These are phyloP conservation scores for Strigomonas culicis DNA, from an alignment of 208 protist genomes.

Conservation along the genomic window DNA sequence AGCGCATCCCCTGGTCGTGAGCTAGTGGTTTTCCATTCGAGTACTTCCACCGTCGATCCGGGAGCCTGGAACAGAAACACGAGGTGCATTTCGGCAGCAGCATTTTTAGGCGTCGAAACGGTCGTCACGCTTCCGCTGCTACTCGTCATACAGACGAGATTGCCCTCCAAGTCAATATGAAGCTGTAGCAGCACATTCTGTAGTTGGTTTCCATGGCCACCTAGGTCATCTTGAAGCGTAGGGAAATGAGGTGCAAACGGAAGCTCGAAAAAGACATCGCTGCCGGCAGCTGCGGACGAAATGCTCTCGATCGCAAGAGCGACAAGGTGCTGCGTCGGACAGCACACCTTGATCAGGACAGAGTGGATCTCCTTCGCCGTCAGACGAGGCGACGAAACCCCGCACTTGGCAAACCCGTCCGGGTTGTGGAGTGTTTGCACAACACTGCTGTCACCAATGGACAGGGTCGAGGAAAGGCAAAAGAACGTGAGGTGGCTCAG, in stretches of 20 bases:
- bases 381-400: constrained; percentile 33
- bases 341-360: constrained; percentile 47
- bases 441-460: neutral
- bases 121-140: constrained; percentile 25
- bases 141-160: constrained; percentile 31
- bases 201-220: constrained; percentile 7
- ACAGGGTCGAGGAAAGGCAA: neutral
- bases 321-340: constrained; percentile 23
- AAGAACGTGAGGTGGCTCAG: neutral
- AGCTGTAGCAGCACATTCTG: constrained; percentile 30
- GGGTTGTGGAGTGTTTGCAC: constrained; percentile 1
- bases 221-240: neutral
- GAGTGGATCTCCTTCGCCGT: constrained; percentile 36
- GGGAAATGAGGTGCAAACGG: neutral
- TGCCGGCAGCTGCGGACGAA: neutral
- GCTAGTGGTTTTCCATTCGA: constrained; percentile 23
- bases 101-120: neutral
- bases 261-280: constrained; percentile 11
- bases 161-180: constrained; percentile 34
- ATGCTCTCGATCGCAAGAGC: constrained; percentile 39
- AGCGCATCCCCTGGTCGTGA: constrained; percentile 3
- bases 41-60: constrained; percentile 27
- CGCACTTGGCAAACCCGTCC: neutral
- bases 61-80: constrained; percentile 4
- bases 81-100: neutral